Evolutionary conservation across 1,284 basidiomycete species (phyloP).

Genomic region (Ustilago nuda): DNA sequence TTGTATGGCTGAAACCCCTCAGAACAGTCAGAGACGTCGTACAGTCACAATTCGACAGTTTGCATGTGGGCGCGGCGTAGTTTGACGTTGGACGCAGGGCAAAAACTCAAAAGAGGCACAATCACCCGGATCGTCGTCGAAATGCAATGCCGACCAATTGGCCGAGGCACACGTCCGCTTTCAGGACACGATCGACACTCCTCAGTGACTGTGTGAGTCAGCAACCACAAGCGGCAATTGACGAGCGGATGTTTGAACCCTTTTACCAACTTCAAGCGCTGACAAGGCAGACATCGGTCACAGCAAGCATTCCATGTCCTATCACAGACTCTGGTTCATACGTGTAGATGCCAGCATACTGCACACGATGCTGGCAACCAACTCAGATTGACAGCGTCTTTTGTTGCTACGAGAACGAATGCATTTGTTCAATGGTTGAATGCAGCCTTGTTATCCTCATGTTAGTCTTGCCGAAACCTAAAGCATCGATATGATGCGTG

Average conservation of each 20-base stretch:
- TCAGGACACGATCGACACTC: neutral
- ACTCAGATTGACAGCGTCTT: neutral
- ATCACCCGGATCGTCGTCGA: constrained; percentile 1
- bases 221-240: neutral
- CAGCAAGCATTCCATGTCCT: neutral
- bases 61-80: constrained; percentile 10
- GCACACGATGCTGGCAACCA: neutral
- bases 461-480: neutral
- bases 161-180: constrained; percentile 13
- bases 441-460: no score
- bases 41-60: neutral
- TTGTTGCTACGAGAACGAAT: neutral
- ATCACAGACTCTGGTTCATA: constrained; percentile 2
- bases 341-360: neutral
- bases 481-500: neutral
- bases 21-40: neutral
- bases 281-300: neutral
- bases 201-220: neutral
- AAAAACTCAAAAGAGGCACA: neutral
- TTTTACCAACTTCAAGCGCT: neutral
- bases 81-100: constrained; percentile 15
- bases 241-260: neutral
- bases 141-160: constrained; percentile 41
- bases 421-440: neutral
- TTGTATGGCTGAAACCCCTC: neutral